A percentile compares a stretch with the other conserved stretches of the same genome.
These are phyloP conservation scores for Hansenula anomala DNA, from an alignment of 1,139 yeast genomes.

Conservation along the genomic window DNA sequence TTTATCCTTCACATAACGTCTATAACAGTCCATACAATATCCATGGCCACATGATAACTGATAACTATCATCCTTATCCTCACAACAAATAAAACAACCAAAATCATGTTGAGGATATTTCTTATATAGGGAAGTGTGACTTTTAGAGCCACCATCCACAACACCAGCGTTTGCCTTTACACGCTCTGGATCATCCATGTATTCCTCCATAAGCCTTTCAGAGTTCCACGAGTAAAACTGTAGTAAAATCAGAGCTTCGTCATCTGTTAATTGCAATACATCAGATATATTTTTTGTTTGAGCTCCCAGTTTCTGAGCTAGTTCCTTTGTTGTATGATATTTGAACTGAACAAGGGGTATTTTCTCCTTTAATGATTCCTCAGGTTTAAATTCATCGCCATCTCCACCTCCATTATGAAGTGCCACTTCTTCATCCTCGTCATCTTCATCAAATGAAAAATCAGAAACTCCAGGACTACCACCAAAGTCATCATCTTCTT, in stretches of 20 bases:
- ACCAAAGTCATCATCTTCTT: conserved; percentile 10
- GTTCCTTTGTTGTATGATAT: conserved; percentile 15
- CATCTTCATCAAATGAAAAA: conserved; percentile 5
- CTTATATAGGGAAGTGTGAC: conserved; percentile 12
- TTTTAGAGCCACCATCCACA: conserved; percentile 13
- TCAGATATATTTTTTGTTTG: conserved; percentile 21
- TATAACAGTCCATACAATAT: conserved; percentile 66
- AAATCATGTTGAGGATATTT: conserved; percentile 27
- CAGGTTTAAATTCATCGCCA: conserved; percentile 4
- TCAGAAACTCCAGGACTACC: conserved; percentile 20
- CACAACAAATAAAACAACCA: conserved; percentile 70
- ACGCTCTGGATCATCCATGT: conserved; percentile 47
- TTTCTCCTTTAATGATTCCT: conserved; percentile 7
- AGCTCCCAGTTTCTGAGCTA: conserved; percentile 12
- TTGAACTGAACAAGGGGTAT: conserved; percentile 13
- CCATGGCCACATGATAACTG: conserved; percentile 64
- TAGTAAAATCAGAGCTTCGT: conserved; percentile 48
- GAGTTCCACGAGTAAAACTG: conserved; percentile 69
- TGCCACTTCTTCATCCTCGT: conserved; percentile 2
- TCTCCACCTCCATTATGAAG: conserved; percentile 7
- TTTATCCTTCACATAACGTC: conserved; percentile 48
- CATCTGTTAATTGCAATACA: conserved; percentile 31
- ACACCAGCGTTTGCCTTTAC: conserved; percentile 49
- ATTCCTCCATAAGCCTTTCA: conserved; percentile 64
- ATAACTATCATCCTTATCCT: conserved; percentile 42